A percentile compares a stretch with the other conserved stretches of the same genome.
Conservation (phyloP, 2,329 filamentous ascomycete species). For the Clonostachys sp. region DNA sequence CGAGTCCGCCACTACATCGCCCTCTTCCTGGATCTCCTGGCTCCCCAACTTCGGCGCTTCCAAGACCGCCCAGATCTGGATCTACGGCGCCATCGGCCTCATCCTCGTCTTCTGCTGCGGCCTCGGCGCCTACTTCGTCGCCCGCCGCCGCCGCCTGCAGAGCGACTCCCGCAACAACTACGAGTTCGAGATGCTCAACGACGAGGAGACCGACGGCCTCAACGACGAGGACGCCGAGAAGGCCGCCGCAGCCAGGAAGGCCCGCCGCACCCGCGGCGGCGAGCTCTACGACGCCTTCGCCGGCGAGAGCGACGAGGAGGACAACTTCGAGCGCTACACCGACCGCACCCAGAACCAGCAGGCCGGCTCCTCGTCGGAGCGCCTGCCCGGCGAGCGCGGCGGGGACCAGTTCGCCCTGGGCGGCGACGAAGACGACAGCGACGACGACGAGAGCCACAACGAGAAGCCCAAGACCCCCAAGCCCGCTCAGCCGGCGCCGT, state of each 20-base stretch:
- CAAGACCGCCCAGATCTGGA: conserved; percentile 86
- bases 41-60: conserved; percentile 89
- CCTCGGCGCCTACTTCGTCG: conserved; percentile 77
- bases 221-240: conserved; percentile 34
- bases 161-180: conserved; percentile 78
- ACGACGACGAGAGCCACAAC: conserved; percentile 20
- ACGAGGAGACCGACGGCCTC: conserved; percentile 64
- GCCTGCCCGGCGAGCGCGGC: conserved; percentile 23
- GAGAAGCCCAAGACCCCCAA: too few species aligned
- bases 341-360: conserved; percentile 6
- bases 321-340: conserved; percentile 18
- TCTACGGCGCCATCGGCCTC: conserved; percentile 79
- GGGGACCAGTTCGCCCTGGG: conserved; percentile 46
- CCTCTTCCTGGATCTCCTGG: conserved; percentile 76
- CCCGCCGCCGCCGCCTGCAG: conserved; percentile 70
- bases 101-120: conserved; percentile 81
- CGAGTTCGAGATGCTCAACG: conserved; percentile 89
- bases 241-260: conserved; percentile 28
- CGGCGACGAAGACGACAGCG: conserved; percentile 36
- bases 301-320: conserved; percentile 67
- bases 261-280: conserved; percentile 62
- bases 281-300: conserved; percentile 98
- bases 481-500: too few species aligned
- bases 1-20: conserved; percentile 34
- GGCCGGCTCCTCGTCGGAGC: conserved; percentile 14